Conservation (phyloP, 306 rosid genomes). For the Fagus crenata region DNA sequence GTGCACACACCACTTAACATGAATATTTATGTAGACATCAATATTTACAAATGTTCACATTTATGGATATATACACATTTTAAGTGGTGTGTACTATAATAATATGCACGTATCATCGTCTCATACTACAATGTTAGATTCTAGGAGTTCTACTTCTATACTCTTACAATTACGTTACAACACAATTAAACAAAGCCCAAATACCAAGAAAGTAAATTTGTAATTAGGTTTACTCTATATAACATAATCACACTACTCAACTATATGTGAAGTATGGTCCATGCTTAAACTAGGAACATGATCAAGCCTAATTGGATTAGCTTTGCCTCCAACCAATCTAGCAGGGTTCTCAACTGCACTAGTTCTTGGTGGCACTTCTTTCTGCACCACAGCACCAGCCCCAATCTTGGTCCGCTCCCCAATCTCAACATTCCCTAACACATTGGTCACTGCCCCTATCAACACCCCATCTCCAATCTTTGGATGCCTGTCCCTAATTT, state of each 20-base stretch:
- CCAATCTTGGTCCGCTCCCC: conserved; percentile 24
- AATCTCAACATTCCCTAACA: conserved; percentile 20
- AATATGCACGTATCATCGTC: too few relatives aligned
- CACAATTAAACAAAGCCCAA: too few relatives aligned
- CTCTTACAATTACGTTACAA: neutral
- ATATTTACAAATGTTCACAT: too few relatives aligned
- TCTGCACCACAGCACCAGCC: conserved; percentile 20
- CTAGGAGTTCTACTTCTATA: too few relatives aligned
- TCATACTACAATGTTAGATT: too few relatives aligned
- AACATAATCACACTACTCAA: neutral
- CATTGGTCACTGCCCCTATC: conserved; percentile 16
- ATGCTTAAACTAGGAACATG: neutral
- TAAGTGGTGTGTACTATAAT: too few relatives aligned
- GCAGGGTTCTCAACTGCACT: conserved; percentile 30
- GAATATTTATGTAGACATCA: too few relatives aligned
- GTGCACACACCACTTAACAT: too few relatives aligned
- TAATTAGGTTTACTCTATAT: neutral
- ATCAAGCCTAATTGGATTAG: neutral
- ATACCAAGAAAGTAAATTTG: neutral
- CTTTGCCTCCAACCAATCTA: conserved; percentile 7
- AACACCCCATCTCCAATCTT: conserved; percentile 30
- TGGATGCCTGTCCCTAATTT: conserved; percentile 24
- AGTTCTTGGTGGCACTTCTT: conserved; percentile 15
- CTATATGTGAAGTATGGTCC: neutral
- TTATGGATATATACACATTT: too few relatives aligned